Evolutionary conservation across 441 rosid genomes (phyloP).

Genomic region (Euphorbia schlechtendalii): DNA sequence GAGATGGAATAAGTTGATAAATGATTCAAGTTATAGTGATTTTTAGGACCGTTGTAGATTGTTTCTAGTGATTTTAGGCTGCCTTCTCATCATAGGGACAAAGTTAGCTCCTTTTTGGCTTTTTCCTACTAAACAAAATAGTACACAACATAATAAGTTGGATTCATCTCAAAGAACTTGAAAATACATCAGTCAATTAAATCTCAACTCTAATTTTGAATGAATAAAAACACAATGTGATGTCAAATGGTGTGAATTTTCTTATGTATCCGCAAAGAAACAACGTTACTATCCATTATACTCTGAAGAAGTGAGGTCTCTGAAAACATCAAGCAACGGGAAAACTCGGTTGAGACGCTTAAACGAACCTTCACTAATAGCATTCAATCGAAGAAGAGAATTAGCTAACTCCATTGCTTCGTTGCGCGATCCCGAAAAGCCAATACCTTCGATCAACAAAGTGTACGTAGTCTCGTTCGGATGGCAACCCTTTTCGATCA

Average conservation of each 20-base stretch:
- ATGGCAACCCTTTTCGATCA: constrained; percentile 54
- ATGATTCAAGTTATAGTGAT: background rate
- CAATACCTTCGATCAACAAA: constrained; percentile 59
- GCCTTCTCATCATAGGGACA: background rate
- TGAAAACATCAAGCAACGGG: constrained; percentile 58
- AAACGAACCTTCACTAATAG: constrained; percentile 46
- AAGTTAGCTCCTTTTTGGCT: background rate
- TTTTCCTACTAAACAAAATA: no score
- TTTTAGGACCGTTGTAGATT: background rate
- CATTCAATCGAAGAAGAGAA: constrained; percentile 38
- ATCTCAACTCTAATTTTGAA: background rate
- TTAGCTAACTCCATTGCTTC: constrained; percentile 70
- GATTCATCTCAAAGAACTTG: background rate
- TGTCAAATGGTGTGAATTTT: background rate
- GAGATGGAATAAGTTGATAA: background rate
- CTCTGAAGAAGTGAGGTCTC: constrained; percentile 31
- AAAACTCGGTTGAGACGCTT: constrained; percentile 52
- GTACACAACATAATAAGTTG: background rate
- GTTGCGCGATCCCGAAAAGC: constrained; percentile 56
- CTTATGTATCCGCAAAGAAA: background rate
- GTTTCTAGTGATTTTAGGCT: no score
- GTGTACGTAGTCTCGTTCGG: constrained; percentile 71
- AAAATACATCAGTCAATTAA: background rate
- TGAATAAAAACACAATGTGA: background rate
- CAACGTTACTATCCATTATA: constrained; percentile 21